Evolutionary conservation across 2,329 filamentous ascomycete genomes (phyloP).

Genomic region (Acrocalymma vagum): DNA sequence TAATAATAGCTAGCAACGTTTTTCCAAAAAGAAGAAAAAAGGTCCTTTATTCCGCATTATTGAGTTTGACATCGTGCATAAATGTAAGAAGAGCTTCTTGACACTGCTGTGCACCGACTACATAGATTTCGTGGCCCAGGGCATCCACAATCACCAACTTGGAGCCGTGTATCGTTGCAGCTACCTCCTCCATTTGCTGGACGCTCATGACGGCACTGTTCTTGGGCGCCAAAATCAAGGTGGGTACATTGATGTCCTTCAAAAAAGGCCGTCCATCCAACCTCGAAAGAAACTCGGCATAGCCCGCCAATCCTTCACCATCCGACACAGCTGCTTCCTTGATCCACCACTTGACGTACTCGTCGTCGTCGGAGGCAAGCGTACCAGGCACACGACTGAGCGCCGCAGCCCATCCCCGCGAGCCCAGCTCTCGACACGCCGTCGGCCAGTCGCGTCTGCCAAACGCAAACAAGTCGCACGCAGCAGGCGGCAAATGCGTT

Average conservation of each 20-base stretch:
- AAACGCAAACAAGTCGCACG: constrained; percentile 41
- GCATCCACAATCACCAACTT: constrained; percentile 36
- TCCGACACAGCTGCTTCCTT: constrained; percentile 32
- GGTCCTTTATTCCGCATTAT: too few species aligned
- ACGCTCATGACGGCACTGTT: constrained; percentile 41
- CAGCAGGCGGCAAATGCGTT: constrained; percentile 32
- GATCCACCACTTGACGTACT: constrained; percentile 43
- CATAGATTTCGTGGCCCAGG: constrained; percentile 46
- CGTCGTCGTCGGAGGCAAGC: constrained; percentile 32
- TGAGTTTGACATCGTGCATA: too few species aligned
- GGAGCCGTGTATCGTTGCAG: constrained; percentile 21
- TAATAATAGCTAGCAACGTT: too few species aligned
- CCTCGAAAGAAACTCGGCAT: constrained; percentile 42
- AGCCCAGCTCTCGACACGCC: constrained; percentile 39
- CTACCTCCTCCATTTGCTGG: constrained; percentile 34
- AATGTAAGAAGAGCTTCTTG: constrained; percentile 48
- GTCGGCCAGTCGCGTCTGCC: constrained; percentile 34
- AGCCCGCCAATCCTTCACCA: constrained; percentile 42
- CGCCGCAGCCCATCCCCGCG: constrained; percentile 41
- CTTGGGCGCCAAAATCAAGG: constrained; percentile 42
- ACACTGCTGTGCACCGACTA: constrained; percentile 35
- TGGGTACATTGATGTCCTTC: constrained; percentile 36
- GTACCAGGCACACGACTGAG: constrained; percentile 39
- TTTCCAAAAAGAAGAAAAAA: too few species aligned
- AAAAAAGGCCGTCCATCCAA: constrained; percentile 42